Evolutionary conservation across 2,329 filamentous ascomycete species (phyloP), one percentile per base, ranked within the genome.

Genomic region (Cylindrodendrum hubeiense): DNA sequence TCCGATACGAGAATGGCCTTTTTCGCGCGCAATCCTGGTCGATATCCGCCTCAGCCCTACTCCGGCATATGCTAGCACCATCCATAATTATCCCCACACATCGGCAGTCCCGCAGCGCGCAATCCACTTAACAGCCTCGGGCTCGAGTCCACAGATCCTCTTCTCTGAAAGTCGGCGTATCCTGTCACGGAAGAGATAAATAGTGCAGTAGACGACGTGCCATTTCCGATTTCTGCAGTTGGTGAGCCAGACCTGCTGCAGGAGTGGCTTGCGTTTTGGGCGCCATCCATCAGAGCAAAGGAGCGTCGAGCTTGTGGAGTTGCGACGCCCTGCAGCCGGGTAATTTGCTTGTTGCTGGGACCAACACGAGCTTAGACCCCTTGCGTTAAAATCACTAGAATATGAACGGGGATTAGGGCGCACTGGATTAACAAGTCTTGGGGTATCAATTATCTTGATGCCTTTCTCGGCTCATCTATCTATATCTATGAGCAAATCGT

Each of bases 401-500:
- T 8, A n/a, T 17, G 37, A 19, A 17, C 8, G 8, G 17, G 15
- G 5, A 39, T 7, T 2, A 39, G 15, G 37, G 7, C 15, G 17
- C 28, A 30, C 24, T 6, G 46, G 47, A 6, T 50, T 13, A 43
- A 12, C 21, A 21, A 39, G 5, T 24, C 19, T 24, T 30, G 50
- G 65, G 60, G 60, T 61, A 65, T 69, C 67, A 73, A 73, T 65
- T 72, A 62, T 65, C 64, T 58, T 55, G 69, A 72, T 64, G 67
- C 66, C 41, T 57, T 33, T 47, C 21, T 62, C 49, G 56, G 26
- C 62, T 69, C 63, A 63, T 74, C 24, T 52, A 70, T 68, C 21
- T 72, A 65, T 60, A 65, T 75, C 71, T 75, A 72, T 70, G 63
- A 71, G 71, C 66, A 71, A 67, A 72, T 73, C 67, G 63, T 74